Conservation (phyloP, 805 yeast species). For the Zygotorulaspora danielsina region DNA sequence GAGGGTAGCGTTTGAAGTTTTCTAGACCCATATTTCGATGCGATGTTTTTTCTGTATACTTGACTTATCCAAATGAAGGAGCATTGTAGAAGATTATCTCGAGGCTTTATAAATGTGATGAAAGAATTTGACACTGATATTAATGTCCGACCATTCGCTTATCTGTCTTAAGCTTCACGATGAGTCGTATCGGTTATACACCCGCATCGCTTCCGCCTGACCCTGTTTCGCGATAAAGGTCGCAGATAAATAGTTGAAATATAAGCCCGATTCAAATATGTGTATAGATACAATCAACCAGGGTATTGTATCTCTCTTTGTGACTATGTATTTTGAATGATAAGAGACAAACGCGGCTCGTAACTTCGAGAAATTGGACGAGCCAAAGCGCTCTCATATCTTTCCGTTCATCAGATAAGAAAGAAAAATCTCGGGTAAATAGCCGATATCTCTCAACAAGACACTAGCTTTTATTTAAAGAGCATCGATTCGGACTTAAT, state of each 20-base stretch:
- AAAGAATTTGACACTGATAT: neutral
- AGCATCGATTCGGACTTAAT: conserved; percentile 1
- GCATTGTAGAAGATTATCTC: neutral
- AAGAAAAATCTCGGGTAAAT: conserved; percentile 4
- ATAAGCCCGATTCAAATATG: neutral
- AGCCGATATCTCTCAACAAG: conserved; percentile 1
- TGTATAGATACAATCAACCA: no score
- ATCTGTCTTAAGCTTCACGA: neutral
- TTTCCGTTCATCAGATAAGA: neutral
- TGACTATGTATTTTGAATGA: no score
- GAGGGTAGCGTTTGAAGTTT: conserved; percentile 26
- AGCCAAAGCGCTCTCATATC: no score
- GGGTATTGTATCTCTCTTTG: no score
- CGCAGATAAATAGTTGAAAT: neutral
- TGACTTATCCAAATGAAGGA: neutral
- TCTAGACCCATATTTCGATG: conserved; percentile 12
- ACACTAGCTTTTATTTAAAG: conserved; percentile 1
- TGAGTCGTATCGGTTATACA: neutral
- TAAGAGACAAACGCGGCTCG: no score
- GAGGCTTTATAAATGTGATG: neutral
- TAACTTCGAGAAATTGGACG: no score
- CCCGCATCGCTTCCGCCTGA: no score
- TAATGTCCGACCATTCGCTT: neutral
- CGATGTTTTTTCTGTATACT: conserved; percentile 1
- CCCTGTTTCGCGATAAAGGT: conserved; percentile 1